Evolutionary conservation across 2,329 filamentous ascomycete genomes (phyloP).

Genomic region (Laburnicola sp.): DNA sequence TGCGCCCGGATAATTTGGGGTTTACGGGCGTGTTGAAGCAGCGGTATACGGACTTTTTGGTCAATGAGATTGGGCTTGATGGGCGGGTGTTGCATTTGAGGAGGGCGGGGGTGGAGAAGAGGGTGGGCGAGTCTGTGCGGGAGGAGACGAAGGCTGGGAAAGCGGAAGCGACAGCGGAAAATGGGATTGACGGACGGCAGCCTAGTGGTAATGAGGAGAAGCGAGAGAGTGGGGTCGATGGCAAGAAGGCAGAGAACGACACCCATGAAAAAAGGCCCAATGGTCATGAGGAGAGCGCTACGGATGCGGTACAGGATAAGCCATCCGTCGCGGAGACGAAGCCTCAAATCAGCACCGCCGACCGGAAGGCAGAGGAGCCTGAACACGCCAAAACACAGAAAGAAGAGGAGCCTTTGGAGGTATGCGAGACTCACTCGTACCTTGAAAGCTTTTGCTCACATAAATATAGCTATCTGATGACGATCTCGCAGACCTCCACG

Average conservation of each 20-base stretch:
- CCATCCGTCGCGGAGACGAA: constrained; percentile 1
- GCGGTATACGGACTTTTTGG: constrained; percentile 86
- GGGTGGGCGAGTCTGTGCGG: constrained; percentile 35
- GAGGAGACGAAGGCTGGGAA: constrained; percentile 28
- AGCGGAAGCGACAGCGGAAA: constrained; percentile 16
- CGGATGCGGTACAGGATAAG: neutral
- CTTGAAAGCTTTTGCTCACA: constrained; percentile 13
- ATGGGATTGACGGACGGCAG: constrained; percentile 19
- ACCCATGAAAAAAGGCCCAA: constrained; percentile 22
- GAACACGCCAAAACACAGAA: neutral
- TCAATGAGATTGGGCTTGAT: constrained; percentile 81
- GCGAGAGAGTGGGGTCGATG: constrained; percentile 21
- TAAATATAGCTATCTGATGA: constrained; percentile 40
- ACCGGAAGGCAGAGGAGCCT: neutral
- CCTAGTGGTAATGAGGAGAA: constrained; percentile 17
- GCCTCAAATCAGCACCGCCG: neutral
- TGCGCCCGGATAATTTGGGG: constrained; percentile 59
- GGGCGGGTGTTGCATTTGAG: constrained; percentile 75
- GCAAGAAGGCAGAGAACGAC: constrained; percentile 14
- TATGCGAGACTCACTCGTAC: neutral
- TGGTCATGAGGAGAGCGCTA: neutral
- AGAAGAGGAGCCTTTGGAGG: constrained; percentile 3
- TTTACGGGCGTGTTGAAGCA: constrained; percentile 70
- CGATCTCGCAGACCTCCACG: constrained; percentile 43
- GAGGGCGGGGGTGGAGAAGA: constrained; percentile 44